phyloP scores from a whole-genome alignment of 2,329 filamentous ascomycete species.

The Penicillium sp. region DNA sequence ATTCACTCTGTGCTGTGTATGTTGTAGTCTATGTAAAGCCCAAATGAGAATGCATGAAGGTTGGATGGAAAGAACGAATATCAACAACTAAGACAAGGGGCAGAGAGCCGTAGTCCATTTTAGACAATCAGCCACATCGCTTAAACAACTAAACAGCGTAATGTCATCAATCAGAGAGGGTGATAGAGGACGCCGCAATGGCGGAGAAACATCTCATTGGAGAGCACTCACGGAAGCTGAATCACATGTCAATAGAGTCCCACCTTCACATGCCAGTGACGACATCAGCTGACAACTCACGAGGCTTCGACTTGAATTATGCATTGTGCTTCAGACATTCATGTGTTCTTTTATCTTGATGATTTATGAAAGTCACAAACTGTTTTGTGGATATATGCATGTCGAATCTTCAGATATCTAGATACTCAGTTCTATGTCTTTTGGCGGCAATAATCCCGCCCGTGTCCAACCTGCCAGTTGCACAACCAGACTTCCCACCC shows the following conservation, averaged over 20 bases:
- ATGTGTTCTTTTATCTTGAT: neutral
- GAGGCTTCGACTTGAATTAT: neutral
- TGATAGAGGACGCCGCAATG: neutral
- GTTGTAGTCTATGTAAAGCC: slow-evolving; percentile 1
- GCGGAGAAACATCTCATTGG: neutral
- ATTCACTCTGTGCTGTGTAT: neutral
- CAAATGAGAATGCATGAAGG: neutral
- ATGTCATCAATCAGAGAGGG: neutral
- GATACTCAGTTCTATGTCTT: neutral
- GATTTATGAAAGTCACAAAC: neutral
- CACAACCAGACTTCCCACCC: slow-evolving; percentile 78
- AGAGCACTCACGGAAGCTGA: neutral
- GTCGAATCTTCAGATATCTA: neutral
- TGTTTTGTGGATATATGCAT: too few species aligned
- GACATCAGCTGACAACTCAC: slow-evolving; percentile 6
- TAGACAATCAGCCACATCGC: neutral
- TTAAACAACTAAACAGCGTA: neutral
- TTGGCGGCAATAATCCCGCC: slow-evolving; percentile 69
- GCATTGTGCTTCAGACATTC: neutral
- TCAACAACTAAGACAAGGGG: neutral
- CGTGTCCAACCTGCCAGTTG: slow-evolving; percentile 77
- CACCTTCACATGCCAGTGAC: slow-evolving; percentile 8
- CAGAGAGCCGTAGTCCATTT: neutral
- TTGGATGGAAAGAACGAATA: neutral
- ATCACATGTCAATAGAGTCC: slow-evolving; percentile 9